A percentile compares a stretch with the other conserved stretches of the same genome.
Evolutionary conservation across 345 rosid genomes (phyloP).

Genomic region (Linum usitatissimum): DNA sequence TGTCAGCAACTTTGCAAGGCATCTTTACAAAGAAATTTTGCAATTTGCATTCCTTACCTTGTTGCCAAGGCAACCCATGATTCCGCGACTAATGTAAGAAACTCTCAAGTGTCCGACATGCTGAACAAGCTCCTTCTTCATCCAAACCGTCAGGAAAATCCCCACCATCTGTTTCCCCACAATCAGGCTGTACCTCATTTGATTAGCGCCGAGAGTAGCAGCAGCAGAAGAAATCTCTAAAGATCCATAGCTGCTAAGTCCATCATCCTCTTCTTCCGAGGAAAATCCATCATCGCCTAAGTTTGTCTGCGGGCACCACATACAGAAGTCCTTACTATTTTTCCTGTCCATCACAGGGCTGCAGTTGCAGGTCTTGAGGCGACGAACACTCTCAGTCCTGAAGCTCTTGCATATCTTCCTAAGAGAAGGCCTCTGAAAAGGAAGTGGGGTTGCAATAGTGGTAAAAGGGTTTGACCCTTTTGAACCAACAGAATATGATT

Average conservation of each 20-base stretch:
- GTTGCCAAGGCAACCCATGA: constrained; percentile 89
- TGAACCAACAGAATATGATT: constrained; percentile 21
- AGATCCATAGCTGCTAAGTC: constrained; percentile 22
- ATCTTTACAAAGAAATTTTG: neutral
- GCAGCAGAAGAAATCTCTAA: constrained; percentile 20
- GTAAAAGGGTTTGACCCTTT: constrained; percentile 22
- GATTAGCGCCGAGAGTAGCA: constrained; percentile 11
- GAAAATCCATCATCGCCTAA: constrained; percentile 40
- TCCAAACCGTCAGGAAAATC: constrained; percentile 83
- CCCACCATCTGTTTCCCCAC: constrained; percentile 97
- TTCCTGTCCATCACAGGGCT: constrained; percentile 42
- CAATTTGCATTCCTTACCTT: constrained; percentile 36
- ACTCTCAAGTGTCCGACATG: constrained; percentile 67
- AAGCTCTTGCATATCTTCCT: constrained; percentile 69
- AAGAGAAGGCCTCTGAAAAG: constrained; percentile 75
- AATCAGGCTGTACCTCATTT: constrained; percentile 61
- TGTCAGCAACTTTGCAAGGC: neutral
- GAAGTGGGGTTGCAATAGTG: constrained; percentile 41
- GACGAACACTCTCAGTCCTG: constrained; percentile 58
- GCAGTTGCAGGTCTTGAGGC: constrained; percentile 79
- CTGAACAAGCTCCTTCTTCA: constrained; percentile 69
- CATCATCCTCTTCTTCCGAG: constrained; percentile 67
- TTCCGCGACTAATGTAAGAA: constrained; percentile 65
- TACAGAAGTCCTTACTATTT: constrained; percentile 55
- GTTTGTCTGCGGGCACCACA: constrained; percentile 47